These are phyloP conservation scores for Trichoderma simmonsii DNA, from an alignment of 2,329 filamentous ascomycete species.

Conservation along the genomic window DNA sequence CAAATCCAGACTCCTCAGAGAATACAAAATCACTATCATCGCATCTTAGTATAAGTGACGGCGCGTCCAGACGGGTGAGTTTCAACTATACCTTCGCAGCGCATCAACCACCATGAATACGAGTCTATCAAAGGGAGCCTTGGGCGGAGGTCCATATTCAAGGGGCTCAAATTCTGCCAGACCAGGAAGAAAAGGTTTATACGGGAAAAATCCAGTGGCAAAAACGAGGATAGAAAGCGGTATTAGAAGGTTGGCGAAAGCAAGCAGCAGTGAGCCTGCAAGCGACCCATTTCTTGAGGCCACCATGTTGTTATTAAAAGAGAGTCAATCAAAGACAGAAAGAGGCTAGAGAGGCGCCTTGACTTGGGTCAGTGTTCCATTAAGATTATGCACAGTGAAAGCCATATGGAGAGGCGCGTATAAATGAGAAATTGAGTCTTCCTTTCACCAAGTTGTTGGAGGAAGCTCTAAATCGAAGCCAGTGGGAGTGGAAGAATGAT, in stretches of 20 bases:
- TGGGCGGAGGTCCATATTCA: conserved; percentile 54
- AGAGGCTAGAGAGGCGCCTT: neutral
- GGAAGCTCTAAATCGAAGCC: neutral
- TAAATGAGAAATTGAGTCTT: neutral
- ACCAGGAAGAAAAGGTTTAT: conserved; percentile 89
- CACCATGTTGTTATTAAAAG: conserved; percentile 23
- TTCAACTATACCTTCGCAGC: conserved; percentile 65
- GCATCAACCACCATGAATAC: conserved; percentile 99
- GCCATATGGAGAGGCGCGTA: neutral
- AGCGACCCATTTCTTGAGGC: conserved; percentile 27
- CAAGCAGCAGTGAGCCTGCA: conserved; percentile 44
- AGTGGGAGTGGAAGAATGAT: conserved; percentile 7
- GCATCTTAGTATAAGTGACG: conserved; percentile 21
- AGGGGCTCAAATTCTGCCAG: conserved; percentile 65
- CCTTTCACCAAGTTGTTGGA: neutral
- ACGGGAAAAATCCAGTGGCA: conserved; percentile 92
- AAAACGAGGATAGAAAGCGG: conserved; percentile 73
- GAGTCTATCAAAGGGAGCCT: conserved; percentile 78
- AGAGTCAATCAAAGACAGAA: neutral
- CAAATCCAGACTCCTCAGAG: conserved; percentile 72
- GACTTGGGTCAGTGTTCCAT: neutral
- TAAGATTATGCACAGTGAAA: neutral
- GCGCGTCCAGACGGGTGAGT: neutral
- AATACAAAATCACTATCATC: conserved; percentile 83
- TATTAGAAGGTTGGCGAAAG: conserved; percentile 72